Conservation (phyloP, 2,329 filamentous ascomycete genomes). For the Trichoderma guizhouense region DNA sequence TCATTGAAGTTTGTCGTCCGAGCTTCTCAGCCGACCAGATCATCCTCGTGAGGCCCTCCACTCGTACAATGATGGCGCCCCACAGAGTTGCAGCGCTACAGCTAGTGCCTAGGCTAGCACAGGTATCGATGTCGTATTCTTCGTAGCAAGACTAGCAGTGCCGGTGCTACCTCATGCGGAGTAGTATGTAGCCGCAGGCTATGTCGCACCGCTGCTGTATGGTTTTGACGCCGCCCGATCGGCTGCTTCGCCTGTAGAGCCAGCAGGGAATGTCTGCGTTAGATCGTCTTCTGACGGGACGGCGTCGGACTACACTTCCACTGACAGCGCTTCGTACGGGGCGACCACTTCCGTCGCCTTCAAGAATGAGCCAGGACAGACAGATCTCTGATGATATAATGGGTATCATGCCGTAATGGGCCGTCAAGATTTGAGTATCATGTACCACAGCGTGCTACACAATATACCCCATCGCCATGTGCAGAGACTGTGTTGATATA, state of each 20-base stretch:
- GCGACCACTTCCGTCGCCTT: neutral
- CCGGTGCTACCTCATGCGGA: conserved; percentile 9
- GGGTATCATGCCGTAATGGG: neutral
- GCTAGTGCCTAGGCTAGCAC: neutral
- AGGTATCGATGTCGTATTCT: neutral
- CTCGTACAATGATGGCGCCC: neutral
- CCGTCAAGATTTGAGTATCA: neutral
- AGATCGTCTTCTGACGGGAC: neutral
- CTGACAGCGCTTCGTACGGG: neutral
- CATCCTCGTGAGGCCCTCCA: neutral
- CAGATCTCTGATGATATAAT: neutral
- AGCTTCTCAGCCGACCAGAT: conserved; percentile 3
- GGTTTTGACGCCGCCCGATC: conserved; percentile 1
- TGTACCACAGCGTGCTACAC: neutral
- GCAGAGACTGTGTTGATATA: neutral
- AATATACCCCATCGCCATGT: neutral
- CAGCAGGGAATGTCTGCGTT: neutral
- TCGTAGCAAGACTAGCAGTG: neutral
- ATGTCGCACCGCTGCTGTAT: neutral
- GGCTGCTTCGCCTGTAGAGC: neutral
- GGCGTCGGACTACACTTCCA: neutral
- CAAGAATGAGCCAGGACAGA: neutral
- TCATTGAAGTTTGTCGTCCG: neutral
- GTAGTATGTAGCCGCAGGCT: neutral
- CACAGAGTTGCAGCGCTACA: neutral